Evolutionary conservation across 2,329 filamentous ascomycete genomes (phyloP).

Genomic region (Neobulgaria alba): DNA sequence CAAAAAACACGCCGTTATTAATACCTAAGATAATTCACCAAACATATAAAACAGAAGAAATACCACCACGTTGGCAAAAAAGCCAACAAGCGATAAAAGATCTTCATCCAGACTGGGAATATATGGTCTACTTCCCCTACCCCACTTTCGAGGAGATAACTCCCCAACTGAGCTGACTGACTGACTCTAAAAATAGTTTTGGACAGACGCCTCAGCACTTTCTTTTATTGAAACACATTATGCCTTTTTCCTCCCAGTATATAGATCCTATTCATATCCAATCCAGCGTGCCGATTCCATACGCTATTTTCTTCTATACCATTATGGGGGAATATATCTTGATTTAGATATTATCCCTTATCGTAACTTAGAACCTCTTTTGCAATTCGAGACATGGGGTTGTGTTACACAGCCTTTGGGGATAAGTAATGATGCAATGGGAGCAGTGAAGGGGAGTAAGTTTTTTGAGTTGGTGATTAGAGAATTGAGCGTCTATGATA

Average conservation of each 20-base stretch:
- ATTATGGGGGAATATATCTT: conserved; percentile 71
- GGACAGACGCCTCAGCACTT: conserved; percentile 60
- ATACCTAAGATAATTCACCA: conserved; percentile 70
- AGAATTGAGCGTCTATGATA: conserved; percentile 53
- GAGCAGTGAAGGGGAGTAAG: conserved; percentile 57
- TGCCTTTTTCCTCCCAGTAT: conserved; percentile 67
- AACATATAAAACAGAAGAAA: conserved; percentile 60
- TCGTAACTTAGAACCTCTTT: conserved; percentile 43
- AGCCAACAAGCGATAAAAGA: conserved; percentile 57
- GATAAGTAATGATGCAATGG: conserved; percentile 72
- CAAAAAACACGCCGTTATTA: not conserved
- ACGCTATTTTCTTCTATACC: conserved; percentile 65
- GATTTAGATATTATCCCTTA: conserved; percentile 48
- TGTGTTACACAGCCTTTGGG: conserved; percentile 55
- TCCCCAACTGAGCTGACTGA: too few species aligned
- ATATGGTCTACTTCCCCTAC: conserved; percentile 40
- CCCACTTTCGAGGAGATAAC: too few species aligned
- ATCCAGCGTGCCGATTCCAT: conserved; percentile 70
- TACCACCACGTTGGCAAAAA: conserved; percentile 53
- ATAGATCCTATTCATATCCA: conserved; percentile 60
- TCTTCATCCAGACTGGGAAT: conserved; percentile 60
- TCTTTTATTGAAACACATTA: conserved; percentile 65
- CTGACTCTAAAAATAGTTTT: conserved; percentile 44
- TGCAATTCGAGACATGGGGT: conserved; percentile 52
- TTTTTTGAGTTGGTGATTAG: conserved; percentile 62